Percentiles rank a stretch among this genome's conserved stretches.
These are phyloP conservation scores for Fusarium bulbicola DNA, from an alignment of 2,329 filamentous ascomycete genomes.

Conservation along the genomic window DNA sequence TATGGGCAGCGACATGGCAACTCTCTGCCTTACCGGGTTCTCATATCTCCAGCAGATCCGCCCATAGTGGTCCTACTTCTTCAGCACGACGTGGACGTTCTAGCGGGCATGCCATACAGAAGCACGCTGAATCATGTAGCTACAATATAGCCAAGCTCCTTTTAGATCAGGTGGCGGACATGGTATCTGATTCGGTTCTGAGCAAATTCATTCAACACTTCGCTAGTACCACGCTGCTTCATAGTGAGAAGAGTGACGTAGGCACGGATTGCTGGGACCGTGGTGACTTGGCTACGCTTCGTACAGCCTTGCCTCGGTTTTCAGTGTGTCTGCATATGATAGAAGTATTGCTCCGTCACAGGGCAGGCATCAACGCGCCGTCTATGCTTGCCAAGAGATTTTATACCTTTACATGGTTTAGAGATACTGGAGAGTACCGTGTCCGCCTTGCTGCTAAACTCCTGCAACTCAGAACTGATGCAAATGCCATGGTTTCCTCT, in stretches of 20 bases:
- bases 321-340: background rate
- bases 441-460: accelerated
- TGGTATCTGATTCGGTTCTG: too few relatives aligned
- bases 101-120: background rate
- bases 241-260: background rate
- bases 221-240: background rate
- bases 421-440: background rate
- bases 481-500: too few relatives aligned
- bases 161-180: accelerated
- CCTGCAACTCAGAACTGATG: too few relatives aligned
- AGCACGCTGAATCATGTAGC: accelerated
- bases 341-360: background rate
- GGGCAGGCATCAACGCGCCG: accelerated
- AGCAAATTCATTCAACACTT: background rate
- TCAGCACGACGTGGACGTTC: accelerated
- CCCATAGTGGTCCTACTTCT: accelerated
- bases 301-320: accelerated
- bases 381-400: accelerated
- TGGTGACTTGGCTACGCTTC: accelerated
- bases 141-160: background rate
- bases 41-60: accelerated
- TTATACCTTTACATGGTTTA: background rate
- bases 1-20: background rate
- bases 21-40: background rate
- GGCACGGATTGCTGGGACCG: too few relatives aligned